Base-by-base conservation (phyloP, 2,329 filamentous ascomycete species). In the Fusarium scirpi region DNA sequence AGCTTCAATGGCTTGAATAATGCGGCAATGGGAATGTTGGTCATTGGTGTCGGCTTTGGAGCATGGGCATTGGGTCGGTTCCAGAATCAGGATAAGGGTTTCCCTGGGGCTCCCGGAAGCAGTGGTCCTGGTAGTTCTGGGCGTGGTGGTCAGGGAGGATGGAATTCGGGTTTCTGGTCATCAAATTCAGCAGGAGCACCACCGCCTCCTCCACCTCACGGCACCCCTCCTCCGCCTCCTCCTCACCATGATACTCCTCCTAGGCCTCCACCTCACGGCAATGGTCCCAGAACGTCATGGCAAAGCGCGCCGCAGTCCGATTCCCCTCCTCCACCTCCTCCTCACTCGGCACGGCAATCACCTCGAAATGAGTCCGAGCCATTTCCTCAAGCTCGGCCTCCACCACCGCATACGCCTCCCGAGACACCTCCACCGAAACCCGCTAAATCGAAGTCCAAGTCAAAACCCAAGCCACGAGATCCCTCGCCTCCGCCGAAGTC, bases 1-100 rank as follows among this genome's bases (percentile, higher is more conserved):
- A 86, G 88, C 58, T 90, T 94, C 51, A 85, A 92, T 71, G 89
- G 90, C 40, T 87, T 92, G 68, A 92, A 92, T 7, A 92, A 91
- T 49, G 86, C 91, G 74, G 92, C 91, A 9, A 89, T 97, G 76
- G 80, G 91, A 32, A 80, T 96, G 68, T 82, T 97, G 30, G 85
- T 94, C 27, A 79, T 93, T 16, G 89, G 88, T 8, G 90, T 97
- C 27, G 94, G 90, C 8, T 82, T 96, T 29, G 90, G 89, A 11
- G 93, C 92, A 6, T 97, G 94, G 94, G 89, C 90, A 4, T 70
- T 81, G 59, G 80, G 81, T 15, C 76, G 81, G 30, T 80, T 80
- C 10, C 81, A 83, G 54, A 77, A 67, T 38, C 67, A 77, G 20
- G 78, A 78, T 45, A 66, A 62, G 40, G 65, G 61, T 34, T 53